Evolutionary conservation across 2,329 filamentous ascomycete species (phyloP).

Genomic region (Sporothrix phasma): DNA sequence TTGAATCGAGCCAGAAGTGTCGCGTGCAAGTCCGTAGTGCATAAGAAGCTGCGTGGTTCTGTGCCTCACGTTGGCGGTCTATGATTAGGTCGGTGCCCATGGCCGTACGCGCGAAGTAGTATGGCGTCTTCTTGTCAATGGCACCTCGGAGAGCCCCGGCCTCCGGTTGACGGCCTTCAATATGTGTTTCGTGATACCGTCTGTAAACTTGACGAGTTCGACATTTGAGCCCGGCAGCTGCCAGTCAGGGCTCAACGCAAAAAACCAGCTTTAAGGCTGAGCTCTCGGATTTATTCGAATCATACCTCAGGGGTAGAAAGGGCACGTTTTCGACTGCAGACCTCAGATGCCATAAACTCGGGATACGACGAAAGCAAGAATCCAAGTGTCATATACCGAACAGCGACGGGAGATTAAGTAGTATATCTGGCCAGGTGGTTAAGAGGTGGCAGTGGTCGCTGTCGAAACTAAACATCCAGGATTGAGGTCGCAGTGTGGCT

Average conservation of each 20-base stretch:
- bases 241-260: constrained; percentile 78
- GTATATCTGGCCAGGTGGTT: too few relatives aligned
- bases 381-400: neutral
- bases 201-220: constrained; percentile 84
- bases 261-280: constrained; percentile 72
- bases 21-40: constrained; percentile 71
- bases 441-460: too few relatives aligned
- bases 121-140: constrained; percentile 76
- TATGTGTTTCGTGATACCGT: constrained; percentile 96
- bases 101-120: constrained; percentile 84
- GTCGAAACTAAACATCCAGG: too few relatives aligned
- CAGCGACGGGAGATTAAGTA: too few relatives aligned
- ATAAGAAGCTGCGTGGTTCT: constrained; percentile 81
- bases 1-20: constrained; percentile 82
- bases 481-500: too few relatives aligned
- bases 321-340: constrained; percentile 23
- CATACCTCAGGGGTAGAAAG: constrained; percentile 68
- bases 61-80: constrained; percentile 75
- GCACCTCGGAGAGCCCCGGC: constrained; percentile 62
- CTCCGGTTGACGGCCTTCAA: constrained; percentile 65
- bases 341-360: constrained; percentile 4
- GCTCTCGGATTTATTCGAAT: constrained; percentile 62
- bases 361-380: neutral
- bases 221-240: constrained; percentile 35
- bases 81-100: constrained; percentile 91